These are phyloP conservation scores for Cercospora sp. DNA, from an alignment of 2,329 filamentous ascomycete species.

Conservation along the genomic window DNA sequence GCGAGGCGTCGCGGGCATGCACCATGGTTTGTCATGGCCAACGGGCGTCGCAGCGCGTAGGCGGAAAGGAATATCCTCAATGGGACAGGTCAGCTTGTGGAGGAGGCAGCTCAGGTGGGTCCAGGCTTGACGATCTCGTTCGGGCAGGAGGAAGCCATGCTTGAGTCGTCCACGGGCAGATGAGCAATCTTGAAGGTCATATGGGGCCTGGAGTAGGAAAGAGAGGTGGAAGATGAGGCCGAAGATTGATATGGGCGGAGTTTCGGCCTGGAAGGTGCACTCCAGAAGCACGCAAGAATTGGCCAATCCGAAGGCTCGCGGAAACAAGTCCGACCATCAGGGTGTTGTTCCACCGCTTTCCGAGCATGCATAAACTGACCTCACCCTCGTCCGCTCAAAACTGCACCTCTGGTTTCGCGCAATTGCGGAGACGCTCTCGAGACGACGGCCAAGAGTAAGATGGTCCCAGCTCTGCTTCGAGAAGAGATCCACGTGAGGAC, in stretches of 20 bases:
- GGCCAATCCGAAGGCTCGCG: background rate
- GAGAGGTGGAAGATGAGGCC: background rate
- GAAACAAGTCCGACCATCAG: background rate
- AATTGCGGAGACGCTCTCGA: background rate
- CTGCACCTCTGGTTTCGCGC: background rate
- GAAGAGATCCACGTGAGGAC: background rate
- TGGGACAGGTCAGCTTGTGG: constrained; percentile 3
- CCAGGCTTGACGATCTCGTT: constrained; percentile 4
- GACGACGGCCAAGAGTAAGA: background rate
- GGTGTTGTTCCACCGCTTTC: background rate
- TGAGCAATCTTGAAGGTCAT: background rate
- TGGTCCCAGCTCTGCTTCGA: background rate
- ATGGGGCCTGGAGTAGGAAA: background rate
- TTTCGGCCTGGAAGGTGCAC: background rate
- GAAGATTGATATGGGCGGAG: background rate
- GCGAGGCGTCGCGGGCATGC: background rate
- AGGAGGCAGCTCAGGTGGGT: constrained; percentile 5
- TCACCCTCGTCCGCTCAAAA: background rate
- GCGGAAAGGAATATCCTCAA: background rate
- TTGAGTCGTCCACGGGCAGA: background rate
- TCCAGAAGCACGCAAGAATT: background rate
- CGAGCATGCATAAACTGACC: background rate
- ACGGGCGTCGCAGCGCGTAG: background rate
- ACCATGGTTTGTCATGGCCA: background rate
- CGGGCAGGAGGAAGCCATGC: constrained; percentile 13